Conservation (phyloP, 805 yeast species). For the Sporopachydermia quercuum region DNA sequence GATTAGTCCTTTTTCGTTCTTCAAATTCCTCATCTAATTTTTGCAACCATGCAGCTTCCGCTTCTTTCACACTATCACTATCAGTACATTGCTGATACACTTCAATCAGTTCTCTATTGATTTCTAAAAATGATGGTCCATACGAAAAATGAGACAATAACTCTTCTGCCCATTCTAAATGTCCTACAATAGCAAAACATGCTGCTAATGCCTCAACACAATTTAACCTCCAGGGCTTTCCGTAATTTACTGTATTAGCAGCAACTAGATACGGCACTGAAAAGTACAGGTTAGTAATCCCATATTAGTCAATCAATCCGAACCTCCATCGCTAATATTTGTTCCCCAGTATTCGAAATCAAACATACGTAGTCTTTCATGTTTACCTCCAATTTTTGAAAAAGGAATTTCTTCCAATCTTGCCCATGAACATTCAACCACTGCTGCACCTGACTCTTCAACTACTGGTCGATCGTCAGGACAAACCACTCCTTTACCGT, state of each 20-base stretch:
- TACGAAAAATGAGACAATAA: constrained; percentile 74
- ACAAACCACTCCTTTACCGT: constrained; percentile 79
- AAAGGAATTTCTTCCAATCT: constrained; percentile 95
- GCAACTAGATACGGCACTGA: constrained; percentile 79
- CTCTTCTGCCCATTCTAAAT: constrained; percentile 72
- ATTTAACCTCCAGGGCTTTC: constrained; percentile 87
- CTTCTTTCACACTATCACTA: constrained; percentile 51
- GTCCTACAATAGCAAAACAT: constrained; percentile 88
- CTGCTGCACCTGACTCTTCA: constrained; percentile 81
- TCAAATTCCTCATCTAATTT: constrained; percentile 50
- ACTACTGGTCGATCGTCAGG: constrained; percentile 74
- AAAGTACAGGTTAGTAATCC: neutral
- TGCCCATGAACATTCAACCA: constrained; percentile 98
- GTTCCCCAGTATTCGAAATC: too few species aligned
- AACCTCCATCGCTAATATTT: neutral
- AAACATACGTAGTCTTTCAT: constrained; percentile 44
- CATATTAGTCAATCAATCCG: neutral
- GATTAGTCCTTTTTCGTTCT: constrained; percentile 40
- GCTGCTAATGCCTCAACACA: constrained; percentile 98
- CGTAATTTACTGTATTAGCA: constrained; percentile 94
- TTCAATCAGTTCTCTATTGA: constrained; percentile 66
- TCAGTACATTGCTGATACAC: constrained; percentile 73
- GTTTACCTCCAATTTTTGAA: constrained; percentile 75
- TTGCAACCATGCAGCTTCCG: constrained; percentile 63
- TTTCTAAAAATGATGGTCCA: constrained; percentile 79